A percentile compares a stretch with the other conserved stretches of the same genome.
Conservation (phyloP, 1,284 basidiomycete genomes). For the Trametes sp. region DNA sequence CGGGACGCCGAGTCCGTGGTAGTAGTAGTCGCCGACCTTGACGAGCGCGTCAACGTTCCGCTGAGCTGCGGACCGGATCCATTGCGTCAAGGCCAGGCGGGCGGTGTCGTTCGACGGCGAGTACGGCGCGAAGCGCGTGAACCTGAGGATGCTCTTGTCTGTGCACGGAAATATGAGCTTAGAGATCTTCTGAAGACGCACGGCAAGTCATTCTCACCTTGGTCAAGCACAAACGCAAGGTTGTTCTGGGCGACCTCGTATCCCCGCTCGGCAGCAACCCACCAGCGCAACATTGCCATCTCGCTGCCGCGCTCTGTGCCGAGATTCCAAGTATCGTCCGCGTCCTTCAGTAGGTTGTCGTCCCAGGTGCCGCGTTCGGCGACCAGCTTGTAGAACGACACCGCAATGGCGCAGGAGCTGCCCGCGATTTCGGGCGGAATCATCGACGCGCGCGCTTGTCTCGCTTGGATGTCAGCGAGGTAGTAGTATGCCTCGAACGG, state of each 20-base stretch:
- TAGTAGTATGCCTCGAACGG: conserved; percentile 95
- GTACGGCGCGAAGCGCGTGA: conserved; percentile 72
- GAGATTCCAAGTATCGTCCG: conserved; percentile 81
- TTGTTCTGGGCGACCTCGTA: conserved; percentile 96
- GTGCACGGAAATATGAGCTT: neutral
- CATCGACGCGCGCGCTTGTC: conserved; percentile 55
- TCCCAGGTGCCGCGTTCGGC: conserved; percentile 90
- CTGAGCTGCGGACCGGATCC: conserved; percentile 94
- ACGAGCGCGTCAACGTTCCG: conserved; percentile 95
- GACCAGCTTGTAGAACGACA: conserved; percentile 90
- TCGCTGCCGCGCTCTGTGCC: conserved; percentile 75
- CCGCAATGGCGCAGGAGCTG: conserved; percentile 83
- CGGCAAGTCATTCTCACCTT: conserved; percentile 59
- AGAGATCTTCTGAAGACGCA: conserved; percentile 1
- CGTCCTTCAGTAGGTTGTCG: conserved; percentile 84
- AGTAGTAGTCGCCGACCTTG: conserved; percentile 97
- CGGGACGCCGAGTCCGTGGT: conserved; percentile 82
- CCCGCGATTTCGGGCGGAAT: conserved; percentile 58
- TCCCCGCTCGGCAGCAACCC: conserved; percentile 93
- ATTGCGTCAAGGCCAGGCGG: conserved; percentile 86
- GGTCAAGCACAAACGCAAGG: conserved; percentile 91
- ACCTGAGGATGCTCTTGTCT: conserved; percentile 80
- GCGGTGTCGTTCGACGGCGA: conserved; percentile 82
- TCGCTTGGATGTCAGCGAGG: conserved; percentile 80
- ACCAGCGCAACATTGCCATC: conserved; percentile 89